These are phyloP conservation scores for Russula foetens DNA, from an alignment of 768 basidiomycete species.

Conservation along the genomic window DNA sequence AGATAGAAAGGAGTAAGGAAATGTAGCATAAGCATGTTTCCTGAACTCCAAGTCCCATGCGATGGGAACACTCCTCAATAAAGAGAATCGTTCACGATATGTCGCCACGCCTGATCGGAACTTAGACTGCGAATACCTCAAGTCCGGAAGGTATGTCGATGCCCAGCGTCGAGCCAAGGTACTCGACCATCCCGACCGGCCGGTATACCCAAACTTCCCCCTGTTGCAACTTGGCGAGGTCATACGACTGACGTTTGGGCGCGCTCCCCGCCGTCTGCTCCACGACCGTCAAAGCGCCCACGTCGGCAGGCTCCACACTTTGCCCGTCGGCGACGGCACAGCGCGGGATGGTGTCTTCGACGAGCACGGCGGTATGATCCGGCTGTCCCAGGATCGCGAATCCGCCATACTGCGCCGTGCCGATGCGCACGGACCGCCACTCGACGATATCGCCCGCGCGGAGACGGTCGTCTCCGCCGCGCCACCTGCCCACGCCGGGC, in stretches of 20 bases:
- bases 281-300: slow-evolving; percentile 41
- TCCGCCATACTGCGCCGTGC: slow-evolving; percentile 5
- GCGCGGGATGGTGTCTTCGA: slow-evolving; percentile 31
- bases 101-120: neutral
- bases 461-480: slow-evolving; percentile 44
- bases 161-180: slow-evolving; percentile 24
- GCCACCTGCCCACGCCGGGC: slow-evolving; percentile 37
- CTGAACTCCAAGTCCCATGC: no score
- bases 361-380: slow-evolving; percentile 48
- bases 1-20: neutral
- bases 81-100: neutral
- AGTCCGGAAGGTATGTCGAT: slow-evolving; percentile 11
- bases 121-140: neutral
- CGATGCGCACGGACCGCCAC: slow-evolving; percentile 34
- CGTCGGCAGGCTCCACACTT: slow-evolving; percentile 31
- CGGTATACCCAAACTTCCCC: slow-evolving; percentile 55
- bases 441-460: slow-evolving; percentile 49
- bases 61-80: no score
- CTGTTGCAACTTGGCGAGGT: slow-evolving; percentile 35
- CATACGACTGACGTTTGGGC: slow-evolving; percentile 36
- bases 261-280: slow-evolving; percentile 42
- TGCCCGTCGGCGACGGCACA: slow-evolving; percentile 29
- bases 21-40: neutral
- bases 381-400: slow-evolving; percentile 38
- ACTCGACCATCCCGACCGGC: slow-evolving; percentile 36